A percentile compares a stretch with the other conserved stretches of the same genome.
These are phyloP conservation scores for Septoria linicola DNA, from an alignment of 2,329 filamentous ascomycete genomes.

Conservation along the genomic window DNA sequence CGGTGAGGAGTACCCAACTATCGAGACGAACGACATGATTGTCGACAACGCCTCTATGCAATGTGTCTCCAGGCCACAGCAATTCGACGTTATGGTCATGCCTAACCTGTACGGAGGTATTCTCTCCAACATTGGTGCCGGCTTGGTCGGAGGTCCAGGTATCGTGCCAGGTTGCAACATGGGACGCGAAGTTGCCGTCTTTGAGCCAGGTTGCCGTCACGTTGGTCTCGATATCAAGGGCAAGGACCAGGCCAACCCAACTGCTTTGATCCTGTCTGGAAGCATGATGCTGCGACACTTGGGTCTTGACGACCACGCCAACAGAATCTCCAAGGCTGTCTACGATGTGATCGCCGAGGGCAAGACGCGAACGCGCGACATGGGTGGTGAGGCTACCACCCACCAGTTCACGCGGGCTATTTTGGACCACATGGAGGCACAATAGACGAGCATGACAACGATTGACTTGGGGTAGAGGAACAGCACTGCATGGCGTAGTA, in stretches of 20 bases:
- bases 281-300: slow-evolving; percentile 97
- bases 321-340: slow-evolving; percentile 90
- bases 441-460: slow-evolving; percentile 11
- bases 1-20: slow-evolving; percentile 89
- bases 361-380: slow-evolving; percentile 85
- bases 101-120: slow-evolving; percentile 99
- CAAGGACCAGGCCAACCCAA: slow-evolving; percentile 99
- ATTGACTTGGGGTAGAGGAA: slow-evolving; percentile 1
- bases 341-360: slow-evolving; percentile 84
- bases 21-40: slow-evolving; percentile 99
- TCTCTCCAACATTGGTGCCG: slow-evolving; percentile 96
- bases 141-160: slow-evolving; percentile 92
- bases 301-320: slow-evolving; percentile 95
- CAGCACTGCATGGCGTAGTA: slow-evolving; percentile 14
- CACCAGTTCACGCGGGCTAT: slow-evolving; percentile 95
- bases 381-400: slow-evolving; percentile 87
- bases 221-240: slow-evolving; percentile 99
- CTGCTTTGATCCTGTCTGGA: slow-evolving; percentile 88
- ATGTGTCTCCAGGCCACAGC: slow-evolving; percentile 91
- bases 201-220: slow-evolving; percentile 98
- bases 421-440: slow-evolving; percentile 83
- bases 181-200: slow-evolving; percentile 96
- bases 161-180: slow-evolving; percentile 99
- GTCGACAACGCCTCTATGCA: slow-evolving; percentile 99
- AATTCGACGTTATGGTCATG: slow-evolving; percentile 99